Evolutionary conservation across 495 filamentous ascomycete species (phyloP), one percentile per base, ranked within the genome.

Genomic region (Aspergillus bertholletiae): DNA sequence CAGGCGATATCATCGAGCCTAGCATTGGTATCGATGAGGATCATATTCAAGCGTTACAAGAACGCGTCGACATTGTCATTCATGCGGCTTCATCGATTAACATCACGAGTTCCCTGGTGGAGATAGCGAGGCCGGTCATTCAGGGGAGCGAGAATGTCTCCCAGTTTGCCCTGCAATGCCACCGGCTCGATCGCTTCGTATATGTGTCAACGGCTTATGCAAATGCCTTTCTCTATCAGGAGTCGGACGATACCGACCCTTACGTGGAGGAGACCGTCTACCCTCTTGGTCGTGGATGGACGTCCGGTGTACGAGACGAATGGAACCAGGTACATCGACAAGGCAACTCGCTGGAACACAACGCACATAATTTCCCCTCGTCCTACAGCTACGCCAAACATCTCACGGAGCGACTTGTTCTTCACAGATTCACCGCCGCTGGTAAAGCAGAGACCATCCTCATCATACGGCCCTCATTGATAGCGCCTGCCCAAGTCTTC

Each of bases 31-130:
- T 58, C 3, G 3, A 34, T 2, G 18, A 27, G 11, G 7, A 27
- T 5, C 24, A 37, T 2, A 5, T 44, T 22, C 8, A 53, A 0
- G 23, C 22, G 0, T 23, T 61, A 2, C 40, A 15, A n/a, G 24
- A 46, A 7, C 4, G n/a, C 12, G 48, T 56, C 13, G 21, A 57
- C 11, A 56, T 65, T 8, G 51, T 63, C 7, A 58, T 68, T n/a
- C 65, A 68, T 41, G 53, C 51, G 1, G 60, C 62, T 0, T 66
- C 57, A 5, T 61, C 62, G 2, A 65, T 66, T 39, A 68, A 62
- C 28, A 47, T 68, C 2, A 23, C 21, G 2, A 28, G 47, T 5
- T 35, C 53, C 4, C 47, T 63, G 5, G 5, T 18, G 1, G 26
- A 37, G 7, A 2, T 66, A 1, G 26, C 30, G 5, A 18, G 54